Base-by-base conservation (phyloP, 352 stramenopile species). In the Pythium diclinum region DNA sequence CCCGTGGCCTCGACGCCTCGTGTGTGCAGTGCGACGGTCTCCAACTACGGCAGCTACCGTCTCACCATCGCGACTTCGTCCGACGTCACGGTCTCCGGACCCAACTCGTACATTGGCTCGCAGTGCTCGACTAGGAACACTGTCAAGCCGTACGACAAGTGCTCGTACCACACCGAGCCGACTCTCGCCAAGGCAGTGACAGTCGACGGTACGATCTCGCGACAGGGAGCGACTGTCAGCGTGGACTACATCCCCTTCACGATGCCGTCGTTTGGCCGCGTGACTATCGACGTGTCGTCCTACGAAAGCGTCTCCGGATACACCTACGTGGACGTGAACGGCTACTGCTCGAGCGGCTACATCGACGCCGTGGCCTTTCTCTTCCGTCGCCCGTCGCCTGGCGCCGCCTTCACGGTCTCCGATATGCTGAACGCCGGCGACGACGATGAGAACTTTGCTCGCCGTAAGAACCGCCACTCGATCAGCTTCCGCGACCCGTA, bases 401-500 rank as follows among this genome's bases (percentile, higher is more conserved):
- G 23, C 7, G 51, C 59, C 3, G 61, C 71, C 9, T 69, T 91
- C 21, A 72, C 75, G 8, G 38, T 63, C 0, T 57, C 67, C 0
- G 77, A 91, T 46, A 60, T 91, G 6, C 65, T 91, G 25, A 85
- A 78, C 42, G 75, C 68, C 10, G 68, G 42, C 8, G 81, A 91
- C 30, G 81, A 91, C 33, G 83, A 91, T 49, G 76, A 88, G 48
- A 83, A 79, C 54, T 89, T 87, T 55, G 63, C 71, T 2, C 72
- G 74, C 55, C 81, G 76, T 5, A 71, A 48, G 10, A 70, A 77
- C n/a, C 80, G 82, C 21, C 67, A 68, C 11, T 83, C 79, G 16
- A 72, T 91, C 51, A 94, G 77, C 66, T 91, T 88, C 44, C 81
- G 82, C 4, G 85, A 91, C 28, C 83, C 85, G 47, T 94, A 79